Percentiles rank a stretch among this genome's conserved stretches.
phyloP scores from a whole-genome alignment of 495 filamentous ascomycete species.

The Penicillium subrubescens region DNA sequence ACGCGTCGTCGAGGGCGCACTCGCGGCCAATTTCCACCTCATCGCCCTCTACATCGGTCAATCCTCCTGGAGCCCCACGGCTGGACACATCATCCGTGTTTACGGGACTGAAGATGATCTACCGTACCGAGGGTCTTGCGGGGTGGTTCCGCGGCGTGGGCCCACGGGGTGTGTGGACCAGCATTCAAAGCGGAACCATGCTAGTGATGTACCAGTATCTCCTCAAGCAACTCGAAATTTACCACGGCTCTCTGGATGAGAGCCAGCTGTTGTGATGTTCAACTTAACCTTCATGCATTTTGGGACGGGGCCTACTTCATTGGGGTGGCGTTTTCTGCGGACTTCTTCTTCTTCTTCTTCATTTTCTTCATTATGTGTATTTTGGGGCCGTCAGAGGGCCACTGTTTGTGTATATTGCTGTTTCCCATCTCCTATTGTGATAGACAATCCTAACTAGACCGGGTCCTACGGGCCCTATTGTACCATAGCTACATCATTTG shows the following conservation, averaged over 20 bases:
- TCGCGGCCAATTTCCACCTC: constrained; percentile 79
- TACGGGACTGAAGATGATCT: constrained; percentile 82
- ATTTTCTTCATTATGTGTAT: constrained; percentile 1
- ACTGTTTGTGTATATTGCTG: constrained; percentile 1
- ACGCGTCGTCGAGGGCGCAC: constrained; percentile 35
- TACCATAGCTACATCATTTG: constrained; percentile 10
- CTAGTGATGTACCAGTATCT: constrained; percentile 91
- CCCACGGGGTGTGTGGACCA: constrained; percentile 94
- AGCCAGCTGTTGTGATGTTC: constrained; percentile 26
- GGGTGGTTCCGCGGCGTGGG: constrained; percentile 97
- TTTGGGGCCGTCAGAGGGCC: constrained; percentile 2
- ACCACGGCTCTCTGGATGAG: constrained; percentile 33
- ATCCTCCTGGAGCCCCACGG: constrained; percentile 69
- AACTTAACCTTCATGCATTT: constrained; percentile 21
- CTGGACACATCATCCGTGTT: constrained; percentile 87
- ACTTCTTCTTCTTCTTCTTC: constrained; percentile 8
- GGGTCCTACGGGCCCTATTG: not conserved
- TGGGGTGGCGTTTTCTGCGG: constrained; percentile 36
- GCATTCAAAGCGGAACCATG: constrained; percentile 96
- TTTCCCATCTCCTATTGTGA: constrained; percentile 9
- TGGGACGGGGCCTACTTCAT: constrained; percentile 18
- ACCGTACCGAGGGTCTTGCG: constrained; percentile 79
- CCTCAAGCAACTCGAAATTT: constrained; percentile 69
- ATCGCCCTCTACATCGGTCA: constrained; percentile 76
- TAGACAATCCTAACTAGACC: constrained; percentile 11